Conservation (phyloP, 129 eudicot species). For the Ambrosia artemisiifolia region DNA sequence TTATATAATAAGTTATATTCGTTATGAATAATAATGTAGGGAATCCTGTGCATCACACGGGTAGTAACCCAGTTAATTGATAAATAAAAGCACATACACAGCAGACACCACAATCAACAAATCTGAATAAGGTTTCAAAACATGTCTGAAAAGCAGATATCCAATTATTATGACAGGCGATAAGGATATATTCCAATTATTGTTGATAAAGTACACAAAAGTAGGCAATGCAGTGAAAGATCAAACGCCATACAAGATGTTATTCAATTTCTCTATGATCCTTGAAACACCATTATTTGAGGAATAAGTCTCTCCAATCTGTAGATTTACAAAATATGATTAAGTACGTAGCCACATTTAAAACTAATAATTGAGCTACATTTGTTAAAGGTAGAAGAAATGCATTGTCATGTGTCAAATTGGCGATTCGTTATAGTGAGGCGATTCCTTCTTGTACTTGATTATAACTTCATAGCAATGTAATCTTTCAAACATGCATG, state of each 20-base stretch:
- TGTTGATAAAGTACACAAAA: not conserved
- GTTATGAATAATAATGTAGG: too few relatives aligned
- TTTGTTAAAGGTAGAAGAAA: not conserved
- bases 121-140: not conserved
- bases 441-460: too few relatives aligned
- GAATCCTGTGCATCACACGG: too few relatives aligned
- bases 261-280: constrained; percentile 24
- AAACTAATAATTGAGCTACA: not conserved
- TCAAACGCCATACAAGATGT: constrained; percentile 24
- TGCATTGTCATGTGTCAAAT: too few relatives aligned
- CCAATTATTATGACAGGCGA: constrained; percentile 1
- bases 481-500: not conserved
- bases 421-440: too few relatives aligned
- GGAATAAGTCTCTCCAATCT: constrained; percentile 26
- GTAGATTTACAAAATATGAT: constrained; percentile 6
- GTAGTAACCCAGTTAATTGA: too few relatives aligned
- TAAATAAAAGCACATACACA: not conserved
- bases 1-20: too few relatives aligned
- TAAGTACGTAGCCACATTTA: not conserved
- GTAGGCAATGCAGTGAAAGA: not conserved
- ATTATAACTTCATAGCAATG: not conserved
- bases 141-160: constrained; percentile 1
- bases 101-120: not conserved
- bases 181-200: constrained; percentile 11
- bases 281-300: constrained; percentile 30